phyloP scores from a whole-genome alignment of 495 filamentous ascomycete species.

The Neurospora africana region DNA sequence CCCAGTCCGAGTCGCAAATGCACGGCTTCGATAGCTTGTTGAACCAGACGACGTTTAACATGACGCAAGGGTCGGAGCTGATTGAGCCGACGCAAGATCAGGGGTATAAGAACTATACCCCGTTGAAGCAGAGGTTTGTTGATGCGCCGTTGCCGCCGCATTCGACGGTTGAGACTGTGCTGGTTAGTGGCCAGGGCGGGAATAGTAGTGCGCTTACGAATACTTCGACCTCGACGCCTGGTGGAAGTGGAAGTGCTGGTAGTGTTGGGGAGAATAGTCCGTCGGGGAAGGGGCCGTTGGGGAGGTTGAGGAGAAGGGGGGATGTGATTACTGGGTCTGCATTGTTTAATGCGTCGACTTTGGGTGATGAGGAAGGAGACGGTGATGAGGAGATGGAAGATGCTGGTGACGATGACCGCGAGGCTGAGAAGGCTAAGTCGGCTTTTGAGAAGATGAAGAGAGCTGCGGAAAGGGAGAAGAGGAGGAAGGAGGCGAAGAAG shows the following conservation, averaged over 20 bases:
- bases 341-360: conserved; percentile 18
- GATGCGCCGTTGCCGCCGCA: conserved; percentile 14
- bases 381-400: conserved; percentile 38
- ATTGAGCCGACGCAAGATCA: conserved; percentile 80
- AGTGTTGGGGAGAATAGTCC: conserved; percentile 29
- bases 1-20: conserved; percentile 44
- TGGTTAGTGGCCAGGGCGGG: conserved; percentile 25
- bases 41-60: conserved; percentile 12
- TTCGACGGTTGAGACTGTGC: conserved; percentile 62
- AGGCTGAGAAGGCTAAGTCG: neutral
- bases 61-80: conserved; percentile 47
- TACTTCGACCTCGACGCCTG: conserved; percentile 28
- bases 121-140: conserved; percentile 50
- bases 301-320: conserved; percentile 44
- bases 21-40: conserved; percentile 41
- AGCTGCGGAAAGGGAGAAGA: conserved; percentile 47
- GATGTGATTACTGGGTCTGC: conserved; percentile 16
- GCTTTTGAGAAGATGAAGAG: conserved; percentile 74
- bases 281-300: conserved; percentile 1
- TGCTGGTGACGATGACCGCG: conserved; percentile 39
- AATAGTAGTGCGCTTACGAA: neutral
- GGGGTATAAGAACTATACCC: conserved; percentile 53
- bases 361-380: conserved; percentile 41
- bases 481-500: conserved; percentile 44
- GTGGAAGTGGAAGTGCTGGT: neutral